phyloP scores from a whole-genome alignment of 2,329 filamentous ascomycete genomes.

The Hypoxylon sp. region DNA sequence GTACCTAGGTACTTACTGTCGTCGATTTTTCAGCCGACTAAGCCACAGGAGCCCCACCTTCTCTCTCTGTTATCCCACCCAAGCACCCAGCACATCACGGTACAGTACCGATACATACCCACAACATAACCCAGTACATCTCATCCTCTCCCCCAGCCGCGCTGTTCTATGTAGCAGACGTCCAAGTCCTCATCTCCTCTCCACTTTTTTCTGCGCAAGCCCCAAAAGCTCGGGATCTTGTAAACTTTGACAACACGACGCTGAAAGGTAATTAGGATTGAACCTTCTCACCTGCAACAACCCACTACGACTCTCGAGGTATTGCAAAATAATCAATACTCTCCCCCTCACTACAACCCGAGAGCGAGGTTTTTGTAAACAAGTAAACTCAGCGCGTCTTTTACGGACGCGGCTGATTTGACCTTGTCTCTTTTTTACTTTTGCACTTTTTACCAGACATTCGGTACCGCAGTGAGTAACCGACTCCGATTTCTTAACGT shows the following conservation, averaged over 20 bases:
- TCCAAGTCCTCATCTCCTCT: constrained; percentile 32
- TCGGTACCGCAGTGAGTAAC: constrained; percentile 35
- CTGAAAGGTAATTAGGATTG: constrained; percentile 35
- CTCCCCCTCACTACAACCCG: constrained; percentile 9
- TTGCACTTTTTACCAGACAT: constrained; percentile 6
- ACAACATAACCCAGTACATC: neutral
- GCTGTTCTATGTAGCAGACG: constrained; percentile 4
- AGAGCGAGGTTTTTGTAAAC: constrained; percentile 22
- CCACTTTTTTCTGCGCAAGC: constrained; percentile 48
- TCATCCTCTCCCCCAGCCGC: constrained; percentile 21
- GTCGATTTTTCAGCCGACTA: constrained; percentile 11
- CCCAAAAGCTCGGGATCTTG: constrained; percentile 49
- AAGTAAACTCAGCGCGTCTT: constrained; percentile 25
- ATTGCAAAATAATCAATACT: constrained; percentile 18
- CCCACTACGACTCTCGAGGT: constrained; percentile 26
- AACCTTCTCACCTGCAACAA: constrained; percentile 34
- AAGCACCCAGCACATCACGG: too few species aligned
- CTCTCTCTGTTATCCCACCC: neutral
- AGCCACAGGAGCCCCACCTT: constrained; percentile 20
- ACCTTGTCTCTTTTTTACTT: constrained; percentile 11
- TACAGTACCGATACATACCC: neutral
- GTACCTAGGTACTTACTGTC: neutral
- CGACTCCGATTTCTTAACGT: constrained; percentile 35
- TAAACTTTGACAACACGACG: constrained; percentile 52
- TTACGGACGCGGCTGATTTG: constrained; percentile 38